A percentile compares a stretch with the other conserved stretches of the same genome.
Conservation (phyloP, 129 eudicot genomes). For the Helianthus annuus region DNA sequence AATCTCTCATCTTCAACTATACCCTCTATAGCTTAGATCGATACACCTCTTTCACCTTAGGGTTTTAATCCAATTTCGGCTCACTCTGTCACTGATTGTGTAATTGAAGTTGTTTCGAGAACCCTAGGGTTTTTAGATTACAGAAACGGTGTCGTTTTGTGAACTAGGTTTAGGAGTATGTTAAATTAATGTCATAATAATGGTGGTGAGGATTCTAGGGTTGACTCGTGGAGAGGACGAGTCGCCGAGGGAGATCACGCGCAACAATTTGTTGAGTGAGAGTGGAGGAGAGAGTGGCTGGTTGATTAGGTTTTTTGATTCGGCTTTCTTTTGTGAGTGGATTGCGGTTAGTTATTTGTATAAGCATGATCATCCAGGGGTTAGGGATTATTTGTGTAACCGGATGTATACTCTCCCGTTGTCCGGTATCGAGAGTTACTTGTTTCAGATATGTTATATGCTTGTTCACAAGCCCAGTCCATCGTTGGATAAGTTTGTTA, state of each 20-base stretch:
- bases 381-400: slow-evolving; percentile 90
- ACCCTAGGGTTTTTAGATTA: slow-evolving; percentile 42
- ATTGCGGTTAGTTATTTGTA: slow-evolving; percentile 97
- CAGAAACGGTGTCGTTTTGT: slow-evolving; percentile 22
- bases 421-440: slow-evolving; percentile 94
- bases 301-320: slow-evolving; percentile 91
- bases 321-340: slow-evolving; percentile 98
- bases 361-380: slow-evolving; percentile 96
- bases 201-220: slow-evolving; percentile 87
- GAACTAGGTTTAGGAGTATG: slow-evolving; percentile 42
- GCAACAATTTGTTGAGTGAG: slow-evolving; percentile 77
- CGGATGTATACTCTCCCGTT: slow-evolving; percentile 95
- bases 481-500: slow-evolving; percentile 85
- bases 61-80: slow-evolving; percentile 31
- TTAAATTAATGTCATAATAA: slow-evolving; percentile 36
- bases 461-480: slow-evolving; percentile 96
- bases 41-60: slow-evolving; percentile 13
- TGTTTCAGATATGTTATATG: slow-evolving; percentile 98
- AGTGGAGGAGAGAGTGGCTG: slow-evolving; percentile 89
- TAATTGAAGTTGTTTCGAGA: slow-evolving; percentile 26
- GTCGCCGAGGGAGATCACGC: slow-evolving; percentile 84
- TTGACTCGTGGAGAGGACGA: slow-evolving; percentile 71
- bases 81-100: slow-evolving; percentile 1
- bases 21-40: slow-evolving; percentile 12
- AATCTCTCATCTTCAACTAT: slow-evolving; percentile 30